Base-by-base conservation (phyloP, 805 yeast genomes). In the Myxozyma kluyveri region DNA sequence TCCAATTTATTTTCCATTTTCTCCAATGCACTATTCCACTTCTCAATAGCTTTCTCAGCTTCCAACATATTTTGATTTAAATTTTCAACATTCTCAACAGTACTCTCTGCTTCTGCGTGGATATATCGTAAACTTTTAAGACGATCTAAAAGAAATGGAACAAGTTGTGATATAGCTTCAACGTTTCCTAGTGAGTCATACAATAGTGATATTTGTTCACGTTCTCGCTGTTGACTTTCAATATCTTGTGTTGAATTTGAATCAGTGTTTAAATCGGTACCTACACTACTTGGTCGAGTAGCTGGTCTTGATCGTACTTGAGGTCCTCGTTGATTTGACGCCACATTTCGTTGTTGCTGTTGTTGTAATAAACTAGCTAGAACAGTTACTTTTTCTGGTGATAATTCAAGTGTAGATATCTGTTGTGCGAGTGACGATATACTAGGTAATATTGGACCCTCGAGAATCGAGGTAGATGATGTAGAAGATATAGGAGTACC, bases 51-150 rank as follows among this genome's bases (percentile, higher is more conserved):
- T n/a, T 31, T 9, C 39, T 50, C 52, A 3, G 41, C 41, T 2
- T 31, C 40, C 1, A 6, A 19, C 31, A 56, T 3, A 21, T 26
- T 31, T 23, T 36, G 42, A 22, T 43, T 10, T 18, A 56, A 22
- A 19, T 54, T 48, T 18, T 23, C 33, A 4, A 49, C 7, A 18
- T 39, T 53, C 22, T 38, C 44, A 17, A 52, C 54, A 12, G 39
- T 23, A 9, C 38, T 32, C 3, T 48, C 57, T 3, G 59, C 54
- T 17, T 56, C 60, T 18, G 54, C 44, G 21, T 56, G 60, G 4
- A 56, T n/a, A 22, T 42, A 38, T 18, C 39, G 54, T 38, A 56
- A 27, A 12, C 46, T 46, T 18, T 42, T 26, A 24, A 56, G 41
- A 18, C 60, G 51, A 21, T 49, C 51, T 22, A 56, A 19, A 12